phyloP scores from a whole-genome alignment of 106 monocot genomes.

The Dendrobium catenatum region DNA sequence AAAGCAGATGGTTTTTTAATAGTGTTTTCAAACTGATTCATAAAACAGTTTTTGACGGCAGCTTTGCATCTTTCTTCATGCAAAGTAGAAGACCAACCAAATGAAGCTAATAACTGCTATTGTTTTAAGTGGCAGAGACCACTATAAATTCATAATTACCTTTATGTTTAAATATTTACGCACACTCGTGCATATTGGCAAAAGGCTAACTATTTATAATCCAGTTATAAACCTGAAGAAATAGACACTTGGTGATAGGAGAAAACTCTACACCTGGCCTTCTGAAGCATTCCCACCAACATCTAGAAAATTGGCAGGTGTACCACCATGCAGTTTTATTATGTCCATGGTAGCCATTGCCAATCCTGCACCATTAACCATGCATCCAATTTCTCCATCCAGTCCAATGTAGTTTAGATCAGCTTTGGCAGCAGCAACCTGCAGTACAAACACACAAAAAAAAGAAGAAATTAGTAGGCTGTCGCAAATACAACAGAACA shows the following conservation, averaged over 20 bases:
- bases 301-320: conserved; percentile 94
- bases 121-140: neutral
- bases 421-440: conserved; percentile 86
- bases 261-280: conserved; percentile 53
- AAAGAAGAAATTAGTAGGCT: neutral
- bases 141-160: neutral
- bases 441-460: neutral
- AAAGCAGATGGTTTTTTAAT: neutral
- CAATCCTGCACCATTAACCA: conserved; percentile 98
- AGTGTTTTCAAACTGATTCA: neutral
- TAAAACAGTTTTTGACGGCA: neutral
- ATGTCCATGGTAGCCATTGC: conserved; percentile 99
- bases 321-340: conserved; percentile 92
- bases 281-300: conserved; percentile 98
- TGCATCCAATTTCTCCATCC: conserved; percentile 99
- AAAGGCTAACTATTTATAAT: neutral
- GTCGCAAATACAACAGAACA: neutral
- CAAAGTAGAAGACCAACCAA: neutral
- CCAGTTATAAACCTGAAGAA: neutral
- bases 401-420: conserved; percentile 69
- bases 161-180: neutral
- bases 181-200: neutral
- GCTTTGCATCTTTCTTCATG: neutral
- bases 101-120: neutral
- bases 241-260: neutral